Evolutionary conservation across 2,329 filamentous ascomycete genomes (phyloP).

Genomic region (Botrytis elliptica): DNA sequence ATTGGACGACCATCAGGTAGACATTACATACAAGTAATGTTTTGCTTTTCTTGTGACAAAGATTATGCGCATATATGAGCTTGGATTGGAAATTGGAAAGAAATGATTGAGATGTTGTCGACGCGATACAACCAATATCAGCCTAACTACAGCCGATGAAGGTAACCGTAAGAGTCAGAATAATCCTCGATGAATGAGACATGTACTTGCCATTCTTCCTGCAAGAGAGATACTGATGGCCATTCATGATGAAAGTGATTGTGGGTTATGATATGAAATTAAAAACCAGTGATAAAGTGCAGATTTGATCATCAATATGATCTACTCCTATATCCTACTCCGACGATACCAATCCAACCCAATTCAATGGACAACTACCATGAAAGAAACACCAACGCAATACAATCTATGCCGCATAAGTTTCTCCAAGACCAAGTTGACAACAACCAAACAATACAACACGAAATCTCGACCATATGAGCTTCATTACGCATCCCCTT

Average conservation of each 20-base stretch:
- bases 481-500: not conserved
- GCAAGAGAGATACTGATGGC: not conserved
- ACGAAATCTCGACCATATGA: not conserved
- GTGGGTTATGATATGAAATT: not conserved
- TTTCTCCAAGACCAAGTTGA: not conserved
- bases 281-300: not conserved
- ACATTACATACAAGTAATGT: too few species aligned
- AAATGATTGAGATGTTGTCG: not conserved
- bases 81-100: not conserved
- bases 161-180: not conserved
- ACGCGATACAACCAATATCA: not conserved
- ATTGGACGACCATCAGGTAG: not conserved
- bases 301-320: not conserved
- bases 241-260: not conserved
- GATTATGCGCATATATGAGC: not conserved
- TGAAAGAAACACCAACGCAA: not conserved
- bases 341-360: not conserved
- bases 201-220: not conserved
- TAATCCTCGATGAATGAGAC: not conserved
- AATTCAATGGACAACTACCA: not conserved
- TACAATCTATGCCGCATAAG: not conserved
- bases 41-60: not conserved
- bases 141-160: not conserved
- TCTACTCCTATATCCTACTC: not conserved
- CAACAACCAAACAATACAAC: too few species aligned